A percentile compares a stretch with the other conserved stretches of the same genome.
phyloP scores from a whole-genome alignment of 495 filamentous ascomycete genomes.

The Annulohypoxylon maeteangense region DNA sequence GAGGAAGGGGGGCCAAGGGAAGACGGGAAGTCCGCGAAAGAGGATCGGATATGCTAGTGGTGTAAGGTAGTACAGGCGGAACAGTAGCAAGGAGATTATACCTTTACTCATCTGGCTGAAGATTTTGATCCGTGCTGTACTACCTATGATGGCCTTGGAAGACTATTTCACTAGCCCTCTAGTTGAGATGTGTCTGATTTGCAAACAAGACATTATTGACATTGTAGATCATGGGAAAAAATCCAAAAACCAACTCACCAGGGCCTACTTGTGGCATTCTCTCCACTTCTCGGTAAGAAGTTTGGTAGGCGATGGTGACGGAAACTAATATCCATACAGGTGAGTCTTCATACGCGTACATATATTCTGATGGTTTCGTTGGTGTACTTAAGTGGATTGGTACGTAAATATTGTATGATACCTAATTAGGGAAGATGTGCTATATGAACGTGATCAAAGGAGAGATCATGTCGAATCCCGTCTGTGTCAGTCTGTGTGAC shows the following conservation, averaged over 20 bases:
- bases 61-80: background rate
- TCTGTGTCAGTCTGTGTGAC: slow-evolving; percentile 22
- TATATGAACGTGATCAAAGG: too few species aligned
- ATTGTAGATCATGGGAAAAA: background rate
- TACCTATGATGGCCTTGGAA: background rate
- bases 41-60: background rate
- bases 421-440: background rate
- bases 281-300: background rate
- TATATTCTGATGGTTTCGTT: background rate
- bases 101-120: background rate
- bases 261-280: background rate
- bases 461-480: slow-evolving; percentile 31
- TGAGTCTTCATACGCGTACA: background rate
- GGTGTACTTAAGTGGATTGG: background rate
- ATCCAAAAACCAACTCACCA: too few species aligned
- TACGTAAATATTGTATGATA: background rate
- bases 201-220: slow-evolving; percentile 15
- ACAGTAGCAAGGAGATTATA: slow-evolving; percentile 1
- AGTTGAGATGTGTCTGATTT: slow-evolving; percentile 1
- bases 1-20: background rate
- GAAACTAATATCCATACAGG: background rate
- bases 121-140: background rate
- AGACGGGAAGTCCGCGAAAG: background rate
- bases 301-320: background rate
- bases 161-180: background rate